Conservation (phyloP, 768 basidiomycete species). For the Termitomyces sp. region DNA sequence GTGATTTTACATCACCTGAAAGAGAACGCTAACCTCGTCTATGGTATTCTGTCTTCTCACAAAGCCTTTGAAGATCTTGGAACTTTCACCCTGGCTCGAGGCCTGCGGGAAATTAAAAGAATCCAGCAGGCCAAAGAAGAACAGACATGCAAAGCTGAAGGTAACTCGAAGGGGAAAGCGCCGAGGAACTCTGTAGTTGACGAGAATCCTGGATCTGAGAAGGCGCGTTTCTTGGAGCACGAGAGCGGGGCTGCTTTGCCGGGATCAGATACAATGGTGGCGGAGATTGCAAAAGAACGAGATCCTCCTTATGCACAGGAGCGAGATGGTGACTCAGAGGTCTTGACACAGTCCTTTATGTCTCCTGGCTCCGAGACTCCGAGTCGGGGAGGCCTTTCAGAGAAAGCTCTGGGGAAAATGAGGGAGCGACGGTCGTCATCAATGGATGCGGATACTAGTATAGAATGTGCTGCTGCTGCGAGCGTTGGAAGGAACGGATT, state of each 20-base stretch:
- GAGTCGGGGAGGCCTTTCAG: conserved; percentile 43
- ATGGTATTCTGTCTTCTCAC: conserved; percentile 80
- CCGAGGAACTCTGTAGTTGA: conserved; percentile 27
- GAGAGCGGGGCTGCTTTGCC: conserved; percentile 31
- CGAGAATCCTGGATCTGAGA: conserved; percentile 50
- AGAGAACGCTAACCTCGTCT: conserved; percentile 85
- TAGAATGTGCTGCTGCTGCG: conserved; percentile 60
- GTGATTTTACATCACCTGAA: conserved; percentile 72
- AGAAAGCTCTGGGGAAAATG: conserved; percentile 92
- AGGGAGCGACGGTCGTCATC: conserved; percentile 59
- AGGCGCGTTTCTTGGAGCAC: conserved; percentile 56
- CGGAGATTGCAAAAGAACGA: conserved; percentile 11
- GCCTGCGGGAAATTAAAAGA: conserved; percentile 78
- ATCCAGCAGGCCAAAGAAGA: conserved; percentile 71
- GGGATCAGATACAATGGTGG: conserved; percentile 15
- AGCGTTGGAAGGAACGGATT: conserved; percentile 88
- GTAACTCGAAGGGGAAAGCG: conserved; percentile 32
- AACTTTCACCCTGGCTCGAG: conserved; percentile 84
- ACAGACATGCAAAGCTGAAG: conserved; percentile 35
- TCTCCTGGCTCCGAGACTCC: conserved; percentile 38
- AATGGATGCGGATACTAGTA: conserved; percentile 42
- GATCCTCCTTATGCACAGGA: conserved; percentile 13
- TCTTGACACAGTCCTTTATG: conserved; percentile 31
- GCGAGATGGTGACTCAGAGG: conserved; percentile 23
- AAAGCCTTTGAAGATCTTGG: conserved; percentile 86